Base-by-base conservation (phyloP, 257 asterid genomes). In the Scutellaria baicalensis region DNA sequence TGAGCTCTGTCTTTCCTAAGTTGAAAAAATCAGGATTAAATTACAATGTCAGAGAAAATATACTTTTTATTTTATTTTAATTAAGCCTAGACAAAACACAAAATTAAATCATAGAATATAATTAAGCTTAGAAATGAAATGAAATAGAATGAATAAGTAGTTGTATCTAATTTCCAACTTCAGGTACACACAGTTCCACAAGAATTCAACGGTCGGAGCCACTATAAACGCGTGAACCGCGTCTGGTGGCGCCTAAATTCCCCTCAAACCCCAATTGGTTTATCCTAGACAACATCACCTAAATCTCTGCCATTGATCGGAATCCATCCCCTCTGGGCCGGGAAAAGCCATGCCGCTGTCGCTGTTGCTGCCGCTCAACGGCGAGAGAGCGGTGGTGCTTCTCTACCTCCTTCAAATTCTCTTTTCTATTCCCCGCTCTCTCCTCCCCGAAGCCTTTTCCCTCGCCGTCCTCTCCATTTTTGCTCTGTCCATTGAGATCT, bases 331-430 rank as follows among this genome's bases (percentile, higher is more conserved):
- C 18, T 39, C 35, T 67, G 45, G 50, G 72, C 13, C 31, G 54
- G 64, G 55, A 16, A 31, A 66, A 43, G 68, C 80, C 75, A 75
- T 83, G 89, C 77, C 84, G 70, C 67, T 63, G 61, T 71, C 78
- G 83, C 82, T 68, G 80, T 79, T 81, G 87, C 78, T 50, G 79
- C 79, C 58, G 74, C 80, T 86, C 59, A 93, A 85, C 85, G 97
- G 97, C 83, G 99, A 93, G 87, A 84, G 97, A 77, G 84, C 83
- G 75, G 99, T 93, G 78, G 90, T 91, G 70, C 58, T 84, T 63
- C 76, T 89, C 27, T 91, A 82, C 75, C 72, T 89, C 18, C 69
- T 77, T 54, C 80, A 81, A 71, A 81, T 89, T 64, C 75, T 91
- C 69, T 83, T 49, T 51, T 83, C 88, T 21, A 62, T 85, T 21